Conservation (phyloP, 495 filamentous ascomycete species). For the Penicillium samsonianum region DNA sequence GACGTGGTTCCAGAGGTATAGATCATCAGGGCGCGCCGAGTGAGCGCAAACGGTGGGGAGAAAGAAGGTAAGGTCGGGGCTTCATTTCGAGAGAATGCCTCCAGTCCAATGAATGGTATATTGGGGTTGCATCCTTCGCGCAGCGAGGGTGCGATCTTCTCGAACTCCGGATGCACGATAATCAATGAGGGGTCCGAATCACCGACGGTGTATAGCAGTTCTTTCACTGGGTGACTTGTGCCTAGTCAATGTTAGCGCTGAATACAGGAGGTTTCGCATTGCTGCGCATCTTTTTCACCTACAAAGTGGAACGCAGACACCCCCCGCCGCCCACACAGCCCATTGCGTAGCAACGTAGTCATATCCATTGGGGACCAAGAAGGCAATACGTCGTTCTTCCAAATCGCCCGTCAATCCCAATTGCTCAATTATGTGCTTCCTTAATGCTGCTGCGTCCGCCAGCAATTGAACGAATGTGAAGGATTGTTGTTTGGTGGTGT, state of each 20-base stretch:
- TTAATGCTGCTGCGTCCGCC: constrained; percentile 66
- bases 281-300: constrained; percentile 12
- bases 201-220: constrained; percentile 44
- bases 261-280: background rate
- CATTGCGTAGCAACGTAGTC: constrained; percentile 82
- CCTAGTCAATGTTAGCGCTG: constrained; percentile 22
- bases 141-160: constrained; percentile 34
- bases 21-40: constrained; percentile 46
- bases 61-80: constrained; percentile 36
- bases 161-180: constrained; percentile 43
- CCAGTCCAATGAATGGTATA: constrained; percentile 37
- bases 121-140: constrained; percentile 30
- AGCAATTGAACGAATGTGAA: constrained; percentile 83
- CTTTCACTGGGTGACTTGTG: constrained; percentile 51
- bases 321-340: constrained; percentile 45
- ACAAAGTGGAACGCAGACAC: constrained; percentile 44
- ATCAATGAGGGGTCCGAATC: constrained; percentile 48
- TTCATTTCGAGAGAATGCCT: constrained; percentile 31
- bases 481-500: constrained; percentile 65
- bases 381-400: constrained; percentile 75
- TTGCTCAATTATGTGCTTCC: constrained; percentile 60
- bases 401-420: constrained; percentile 50
- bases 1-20: constrained; percentile 51
- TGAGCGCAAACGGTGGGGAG: constrained; percentile 26
- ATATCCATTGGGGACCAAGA: constrained; percentile 86